phyloP scores from a whole-genome alignment of 306 rosid species.

The Coriaria nepalensis region DNA sequence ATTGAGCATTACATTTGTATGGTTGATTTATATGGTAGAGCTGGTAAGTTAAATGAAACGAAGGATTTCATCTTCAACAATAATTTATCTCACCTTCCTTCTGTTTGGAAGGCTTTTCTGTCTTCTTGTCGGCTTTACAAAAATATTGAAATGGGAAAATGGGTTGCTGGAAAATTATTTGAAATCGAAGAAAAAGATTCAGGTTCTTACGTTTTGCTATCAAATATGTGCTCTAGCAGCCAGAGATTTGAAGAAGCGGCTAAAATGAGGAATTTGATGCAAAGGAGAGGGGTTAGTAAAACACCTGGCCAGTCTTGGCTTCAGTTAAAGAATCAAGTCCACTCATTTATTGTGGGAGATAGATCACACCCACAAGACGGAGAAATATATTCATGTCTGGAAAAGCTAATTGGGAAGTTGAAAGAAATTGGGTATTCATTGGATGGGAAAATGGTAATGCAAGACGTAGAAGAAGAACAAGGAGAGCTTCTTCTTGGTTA shows the following conservation, averaged over 20 bases:
- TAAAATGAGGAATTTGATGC: conserved; percentile 49
- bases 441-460: no score
- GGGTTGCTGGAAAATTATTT: conserved; percentile 50
- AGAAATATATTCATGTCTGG: no score
- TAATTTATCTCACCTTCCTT: conserved; percentile 40
- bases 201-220: conserved; percentile 49
- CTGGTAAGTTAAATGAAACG: conserved; percentile 51
- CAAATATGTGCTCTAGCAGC: conserved; percentile 50
- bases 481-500: no score
- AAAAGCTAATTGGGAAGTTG: no score
- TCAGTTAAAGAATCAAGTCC: no score
- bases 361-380: no score
- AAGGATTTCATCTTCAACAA: conserved; percentile 47
- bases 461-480: no score
- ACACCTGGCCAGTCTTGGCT: conserved; percentile 82
- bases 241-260: conserved; percentile 70
- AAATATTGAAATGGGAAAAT: conserved; percentile 55
- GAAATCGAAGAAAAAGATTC: conserved; percentile 54
- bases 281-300: conserved; percentile 53
- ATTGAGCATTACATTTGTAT: conserved; percentile 70
- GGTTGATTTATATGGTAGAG: conserved; percentile 89
- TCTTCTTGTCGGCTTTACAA: conserved; percentile 63
- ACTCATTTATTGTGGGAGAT: no score
- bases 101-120: conserved; percentile 66
- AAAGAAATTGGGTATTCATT: no score